Base-by-base conservation (phyloP, 2,329 filamentous ascomycete genomes). In the Botrytis aclada region DNA sequence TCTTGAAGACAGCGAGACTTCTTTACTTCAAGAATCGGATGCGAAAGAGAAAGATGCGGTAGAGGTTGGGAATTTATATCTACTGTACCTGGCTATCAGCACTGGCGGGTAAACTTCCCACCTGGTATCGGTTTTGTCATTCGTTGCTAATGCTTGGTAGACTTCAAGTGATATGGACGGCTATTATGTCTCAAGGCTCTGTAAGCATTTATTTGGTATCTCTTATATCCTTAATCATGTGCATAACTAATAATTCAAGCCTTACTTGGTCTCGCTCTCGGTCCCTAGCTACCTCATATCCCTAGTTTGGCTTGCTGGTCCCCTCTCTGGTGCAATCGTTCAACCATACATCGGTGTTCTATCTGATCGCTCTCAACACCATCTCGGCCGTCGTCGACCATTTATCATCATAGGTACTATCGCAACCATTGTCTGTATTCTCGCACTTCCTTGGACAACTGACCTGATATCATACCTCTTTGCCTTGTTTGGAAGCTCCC, bases 271-370 rank as follows among this genome's bases (percentile, higher is more conserved):
- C 12, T 85, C 85, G 32, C 83, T 88, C 37, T 86, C 86, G 43
- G 81, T 88, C 45, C 85, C 83, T 76, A 87, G 86, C 75, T 85
- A 85, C 14, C 79, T 87, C 70, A 82, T 86, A 34, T 84, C 86
- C 22, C 80, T 87, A 7, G 84, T 87, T 47, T 88, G 86, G 86
- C 86, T 88, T 34, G 86, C 86, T n/a, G 86, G 86, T 22, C 86
- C 86, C 22, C 81, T 88, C 3, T 87, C 85, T 32, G 86, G 86
- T 47, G 83, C 83, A 1, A 78, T 88, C 29, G 84, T 87, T 4
- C 86, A 88, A 76, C 86, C 86, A 7, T 86, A 86, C 73, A 83
- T 88, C 47, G 86, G 86, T 16, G 82, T 86, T 75, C 84, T 85
- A 76, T 87, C 86, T 72, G 86, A 88, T 79, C 81, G 84, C 37